Conservation (phyloP, 208 protist species). For the Trypanosoma conorhini region DNA sequence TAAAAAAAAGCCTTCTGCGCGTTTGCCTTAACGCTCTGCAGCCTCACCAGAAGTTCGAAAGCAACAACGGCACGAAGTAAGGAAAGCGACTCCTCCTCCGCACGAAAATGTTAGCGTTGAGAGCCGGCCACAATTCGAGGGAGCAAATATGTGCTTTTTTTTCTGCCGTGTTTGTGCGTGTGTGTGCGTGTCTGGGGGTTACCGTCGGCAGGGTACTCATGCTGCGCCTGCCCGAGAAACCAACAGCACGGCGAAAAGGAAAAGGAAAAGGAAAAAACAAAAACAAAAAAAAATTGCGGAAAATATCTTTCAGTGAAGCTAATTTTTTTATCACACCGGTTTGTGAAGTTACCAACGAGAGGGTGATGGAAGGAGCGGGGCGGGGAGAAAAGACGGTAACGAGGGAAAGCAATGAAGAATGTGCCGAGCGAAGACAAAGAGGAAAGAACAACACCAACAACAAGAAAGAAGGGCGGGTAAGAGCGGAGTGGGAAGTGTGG, state of each 20-base stretch:
- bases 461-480: not conserved
- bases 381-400: not conserved
- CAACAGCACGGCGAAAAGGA: too few relatives aligned
- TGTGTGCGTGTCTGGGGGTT: not conserved
- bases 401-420: not conserved
- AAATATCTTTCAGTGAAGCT: too few relatives aligned
- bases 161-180: not conserved
- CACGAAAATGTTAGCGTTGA: not conserved
- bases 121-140: not conserved
- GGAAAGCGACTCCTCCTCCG: not conserved
- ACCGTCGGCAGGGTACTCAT: not conserved
- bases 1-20: too few relatives aligned
- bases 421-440: not conserved
- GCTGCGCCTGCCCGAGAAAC: not conserved
- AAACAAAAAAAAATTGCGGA: too few relatives aligned
- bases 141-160: not conserved
- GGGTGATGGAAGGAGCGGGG: not conserved
- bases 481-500: not conserved
- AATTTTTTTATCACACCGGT: too few relatives aligned
- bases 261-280: too few relatives aligned
- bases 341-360: too few relatives aligned
- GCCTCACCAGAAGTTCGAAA: not conserved
- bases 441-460: not conserved
- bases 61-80: not conserved
- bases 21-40: not conserved